Evolutionary conservation across 371 early-diverging fungal genomes (phyloP).

Genomic region (Syncephalastrum racemosum): DNA sequence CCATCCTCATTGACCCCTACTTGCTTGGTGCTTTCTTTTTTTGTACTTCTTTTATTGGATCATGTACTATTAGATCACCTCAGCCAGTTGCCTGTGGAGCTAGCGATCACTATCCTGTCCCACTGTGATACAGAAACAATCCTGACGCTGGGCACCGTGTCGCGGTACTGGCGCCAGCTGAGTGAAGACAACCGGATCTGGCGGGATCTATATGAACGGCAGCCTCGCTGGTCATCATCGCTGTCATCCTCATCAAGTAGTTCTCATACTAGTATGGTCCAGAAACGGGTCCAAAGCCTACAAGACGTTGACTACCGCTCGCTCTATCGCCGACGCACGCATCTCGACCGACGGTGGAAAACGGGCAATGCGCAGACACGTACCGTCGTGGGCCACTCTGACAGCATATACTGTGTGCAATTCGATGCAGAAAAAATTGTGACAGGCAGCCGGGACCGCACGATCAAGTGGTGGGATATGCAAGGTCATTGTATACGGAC

Average conservation of each 20-base stretch:
- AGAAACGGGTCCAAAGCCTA: not conserved
- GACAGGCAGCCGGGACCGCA: constrained; percentile 92
- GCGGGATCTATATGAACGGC: constrained; percentile 16
- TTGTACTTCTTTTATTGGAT: no score
- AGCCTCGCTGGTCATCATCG: constrained; percentile 11
- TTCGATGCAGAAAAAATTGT: constrained; percentile 81
- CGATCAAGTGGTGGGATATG: constrained; percentile 72
- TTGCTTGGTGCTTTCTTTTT: no score
- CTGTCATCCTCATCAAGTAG: constrained; percentile 1
- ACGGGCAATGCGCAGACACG: constrained; percentile 33
- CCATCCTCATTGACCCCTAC: no score
- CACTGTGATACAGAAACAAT: constrained; percentile 18
- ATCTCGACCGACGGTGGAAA: constrained; percentile 33
- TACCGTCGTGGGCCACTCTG: constrained; percentile 73
- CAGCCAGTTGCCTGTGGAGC: constrained; percentile 14
- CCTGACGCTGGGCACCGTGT: constrained; percentile 14
- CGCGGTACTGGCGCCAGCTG: constrained; percentile 13
- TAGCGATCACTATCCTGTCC: constrained; percentile 16
- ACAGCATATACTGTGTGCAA: constrained; percentile 95
- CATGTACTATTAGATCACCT: constrained; percentile 6
- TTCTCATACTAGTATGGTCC: not conserved
- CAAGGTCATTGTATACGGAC: constrained; percentile 68
- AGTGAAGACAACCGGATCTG: constrained; percentile 19
- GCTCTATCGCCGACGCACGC: constrained; percentile 16
- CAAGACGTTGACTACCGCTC: constrained; percentile 16